Conservation (phyloP, 179 eudicot genomes). For the Corrigiola litoralis region DNA sequence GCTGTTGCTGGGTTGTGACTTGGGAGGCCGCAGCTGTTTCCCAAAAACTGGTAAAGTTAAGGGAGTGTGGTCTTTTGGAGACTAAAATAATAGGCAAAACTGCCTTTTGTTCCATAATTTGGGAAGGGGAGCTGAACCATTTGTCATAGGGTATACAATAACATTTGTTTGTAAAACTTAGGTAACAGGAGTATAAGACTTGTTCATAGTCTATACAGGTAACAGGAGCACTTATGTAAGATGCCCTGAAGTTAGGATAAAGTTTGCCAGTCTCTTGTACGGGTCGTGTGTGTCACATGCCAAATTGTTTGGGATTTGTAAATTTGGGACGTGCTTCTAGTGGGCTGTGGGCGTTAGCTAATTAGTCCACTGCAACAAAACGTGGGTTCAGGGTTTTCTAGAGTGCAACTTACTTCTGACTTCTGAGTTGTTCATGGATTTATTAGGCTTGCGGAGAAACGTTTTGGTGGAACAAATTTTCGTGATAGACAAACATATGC, state of each 20-base stretch:
- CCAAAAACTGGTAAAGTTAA: slow-evolving; percentile 19
- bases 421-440: too few species aligned
- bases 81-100: neutral
- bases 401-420: too few species aligned
- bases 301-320: neutral
- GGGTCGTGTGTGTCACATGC: neutral
- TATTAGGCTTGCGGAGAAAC: too few species aligned
- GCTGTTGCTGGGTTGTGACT: slow-evolving; percentile 16
- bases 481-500: too few species aligned
- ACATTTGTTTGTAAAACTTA: neutral
- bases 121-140: slow-evolving; percentile 1
- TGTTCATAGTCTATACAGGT: neutral
- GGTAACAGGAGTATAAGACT: neutral
- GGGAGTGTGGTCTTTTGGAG: neutral
- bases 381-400: too few species aligned
- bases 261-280: neutral
- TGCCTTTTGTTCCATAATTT: neutral
- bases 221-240: too few species aligned
- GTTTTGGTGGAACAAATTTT: too few species aligned
- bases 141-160: neutral
- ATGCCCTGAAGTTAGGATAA: neutral
- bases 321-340: neutral
- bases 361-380: too few species aligned
- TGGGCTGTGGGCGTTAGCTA: too few species aligned
- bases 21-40: slow-evolving; percentile 51